Conservation (phyloP, 805 yeast species). For the Pichia insulana region DNA sequence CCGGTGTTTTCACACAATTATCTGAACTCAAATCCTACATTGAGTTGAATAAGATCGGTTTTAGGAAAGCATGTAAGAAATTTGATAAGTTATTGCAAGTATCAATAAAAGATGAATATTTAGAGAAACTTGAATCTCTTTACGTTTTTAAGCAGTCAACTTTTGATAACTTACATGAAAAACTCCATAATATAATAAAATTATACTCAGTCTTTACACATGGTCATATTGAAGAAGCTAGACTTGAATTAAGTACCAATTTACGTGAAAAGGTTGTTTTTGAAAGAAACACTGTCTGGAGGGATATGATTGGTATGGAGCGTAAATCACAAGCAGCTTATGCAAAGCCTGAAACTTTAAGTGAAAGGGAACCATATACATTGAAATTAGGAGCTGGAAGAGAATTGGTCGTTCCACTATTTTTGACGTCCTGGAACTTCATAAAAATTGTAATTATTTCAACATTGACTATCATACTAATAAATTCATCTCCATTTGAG, state of each 20-base stretch:
- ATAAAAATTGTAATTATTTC: conserved; percentile 41
- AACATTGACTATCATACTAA: conserved; percentile 38
- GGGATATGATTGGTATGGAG: conserved; percentile 88
- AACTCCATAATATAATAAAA: conserved; percentile 36
- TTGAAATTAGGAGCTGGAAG: conserved; percentile 25
- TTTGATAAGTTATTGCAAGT: conserved; percentile 77
- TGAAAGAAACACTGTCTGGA: conserved; percentile 98
- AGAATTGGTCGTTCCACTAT: conserved; percentile 26
- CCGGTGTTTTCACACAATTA: conserved; percentile 59
- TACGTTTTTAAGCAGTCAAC: conserved; percentile 49
- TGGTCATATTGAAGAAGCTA: conserved; percentile 33
- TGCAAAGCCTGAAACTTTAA: conserved; percentile 19
- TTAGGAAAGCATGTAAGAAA: conserved; percentile 82
- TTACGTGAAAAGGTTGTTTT: conserved; percentile 90
- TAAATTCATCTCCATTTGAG: conserved; percentile 49
- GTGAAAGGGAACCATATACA: conserved; percentile 16
- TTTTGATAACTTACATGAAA: conserved; percentile 37
- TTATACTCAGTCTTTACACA: conserved; percentile 33
- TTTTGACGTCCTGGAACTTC: conserved; percentile 30
- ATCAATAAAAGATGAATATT: conserved; percentile 48
- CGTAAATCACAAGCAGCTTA: conserved; percentile 73
- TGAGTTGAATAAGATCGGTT: conserved; percentile 82
- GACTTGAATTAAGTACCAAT: conserved; percentile 39
- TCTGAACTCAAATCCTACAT: conserved; percentile 78
- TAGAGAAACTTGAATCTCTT: conserved; percentile 37